Evolutionary conservation across 805 yeast genomes (phyloP), one percentile per base, ranked within the genome.

Genomic region (Maudiozyma serrabonitensis): DNA sequence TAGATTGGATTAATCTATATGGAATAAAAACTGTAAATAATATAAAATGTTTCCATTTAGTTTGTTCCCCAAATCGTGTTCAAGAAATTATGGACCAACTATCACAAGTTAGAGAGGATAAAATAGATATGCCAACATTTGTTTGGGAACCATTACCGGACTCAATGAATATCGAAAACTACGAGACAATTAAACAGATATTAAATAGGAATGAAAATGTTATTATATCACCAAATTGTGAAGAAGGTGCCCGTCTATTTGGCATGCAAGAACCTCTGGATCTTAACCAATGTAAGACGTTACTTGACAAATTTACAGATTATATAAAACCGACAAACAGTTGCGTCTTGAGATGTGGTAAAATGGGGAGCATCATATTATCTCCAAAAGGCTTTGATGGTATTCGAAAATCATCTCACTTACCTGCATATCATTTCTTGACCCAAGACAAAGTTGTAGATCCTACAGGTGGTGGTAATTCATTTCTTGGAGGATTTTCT

Each of bases 381-480:
- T 7, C 40, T 2, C 9, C n/a, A 16, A 40, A 21, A 8, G 16
- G 7, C 15, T 19, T 15, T 1, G 15, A 4, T 15, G 9, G 15
- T 6, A 18, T 6, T 7, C 31, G 47, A 19, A 15, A 41, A 1
- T 18, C 31, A 13, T 6, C 12, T 11, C 78, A 85, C 79, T 74
- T 79, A 21, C 90, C 93, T 0, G 87, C 96, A 0, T 91, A 84
- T 63, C 95, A 89, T 60, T 63, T 59, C 12, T 69, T 67, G 19
- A 56, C 59, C 3, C 57, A 59, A 3, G 62, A 59, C 55, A 63
- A 64, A 45, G 89, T 89, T 0, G 71, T 85, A 1, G 98, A 90
- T 64, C 95, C 96, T 2, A 90, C 97, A 0, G 98, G 98, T 0
- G 96, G 95, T 16, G 98, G 98, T 0, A 95, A 90, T 60, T 75